A percentile compares a stretch with the other conserved stretches of the same genome.
These are phyloP conservation scores for Boletus semigastroideus DNA, from an alignment of 1,284 basidiomycete genomes.

Conservation along the genomic window DNA sequence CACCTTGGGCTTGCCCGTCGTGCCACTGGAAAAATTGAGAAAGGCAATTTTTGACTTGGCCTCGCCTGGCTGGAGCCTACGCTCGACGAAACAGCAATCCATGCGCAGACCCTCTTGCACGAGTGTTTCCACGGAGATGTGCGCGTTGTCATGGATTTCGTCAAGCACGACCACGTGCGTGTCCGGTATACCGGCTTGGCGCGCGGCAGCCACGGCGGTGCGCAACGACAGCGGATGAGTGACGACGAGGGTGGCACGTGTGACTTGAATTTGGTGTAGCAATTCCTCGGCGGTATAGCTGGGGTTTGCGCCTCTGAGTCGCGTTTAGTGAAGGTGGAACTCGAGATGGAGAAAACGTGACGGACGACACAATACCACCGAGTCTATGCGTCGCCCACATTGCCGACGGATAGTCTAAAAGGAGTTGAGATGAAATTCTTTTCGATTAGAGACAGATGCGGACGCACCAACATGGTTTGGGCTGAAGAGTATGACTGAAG, in stretches of 20 bases:
- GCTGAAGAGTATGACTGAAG: constrained; percentile 61
- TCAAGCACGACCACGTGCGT: constrained; percentile 56
- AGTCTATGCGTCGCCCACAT: constrained; percentile 72
- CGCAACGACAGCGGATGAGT: constrained; percentile 52
- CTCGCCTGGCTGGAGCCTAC: constrained; percentile 56
- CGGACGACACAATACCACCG: constrained; percentile 65
- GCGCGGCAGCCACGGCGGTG: constrained; percentile 56
- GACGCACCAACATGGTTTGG: constrained; percentile 65
- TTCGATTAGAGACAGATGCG: constrained; percentile 10
- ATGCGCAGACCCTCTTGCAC: constrained; percentile 39
- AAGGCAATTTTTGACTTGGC: constrained; percentile 71
- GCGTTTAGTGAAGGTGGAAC: neutral
- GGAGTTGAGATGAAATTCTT: no score
- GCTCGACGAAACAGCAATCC: constrained; percentile 39
- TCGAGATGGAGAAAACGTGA: neutral
- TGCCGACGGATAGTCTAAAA: constrained; percentile 63
- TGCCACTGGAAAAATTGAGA: constrained; percentile 75
- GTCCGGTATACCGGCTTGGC: constrained; percentile 47
- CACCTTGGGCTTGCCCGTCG: constrained; percentile 63
- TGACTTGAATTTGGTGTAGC: constrained; percentile 54
- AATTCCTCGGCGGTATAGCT: constrained; percentile 69
- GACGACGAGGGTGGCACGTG: constrained; percentile 58
- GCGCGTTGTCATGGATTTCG: constrained; percentile 17
- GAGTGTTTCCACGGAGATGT: constrained; percentile 38
- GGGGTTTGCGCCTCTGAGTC: constrained; percentile 56